phyloP scores from a whole-genome alignment of 78 protist genomes.

The Thecamonas trahens region DNA sequence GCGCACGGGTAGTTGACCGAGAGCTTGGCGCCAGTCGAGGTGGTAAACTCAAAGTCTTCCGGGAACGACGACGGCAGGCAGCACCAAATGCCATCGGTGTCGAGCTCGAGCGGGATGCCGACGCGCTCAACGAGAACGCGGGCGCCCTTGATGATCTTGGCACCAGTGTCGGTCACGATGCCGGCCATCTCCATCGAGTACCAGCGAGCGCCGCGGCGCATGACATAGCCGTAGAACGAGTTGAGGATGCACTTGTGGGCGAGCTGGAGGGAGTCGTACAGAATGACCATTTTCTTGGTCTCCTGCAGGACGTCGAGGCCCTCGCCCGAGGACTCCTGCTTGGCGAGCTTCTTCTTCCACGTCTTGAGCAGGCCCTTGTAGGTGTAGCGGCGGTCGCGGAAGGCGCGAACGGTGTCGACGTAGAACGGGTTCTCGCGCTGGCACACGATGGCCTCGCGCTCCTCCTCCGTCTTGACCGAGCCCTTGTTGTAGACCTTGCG shows the following conservation, averaged over 20 bases:
- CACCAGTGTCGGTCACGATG: constrained; percentile 94
- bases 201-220: constrained; percentile 98
- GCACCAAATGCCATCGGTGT: constrained; percentile 99
- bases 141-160: constrained; percentile 74
- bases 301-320: constrained; percentile 8
- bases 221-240: constrained; percentile 99
- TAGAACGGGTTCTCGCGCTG: constrained; percentile 98
- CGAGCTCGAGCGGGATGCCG: constrained; percentile 97
- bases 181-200: constrained; percentile 99
- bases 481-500: constrained; percentile 52
- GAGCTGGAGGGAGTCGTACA: constrained; percentile 98
- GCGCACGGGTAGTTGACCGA: constrained; percentile 77
- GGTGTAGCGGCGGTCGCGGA: constrained; percentile 91
- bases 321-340: not conserved
- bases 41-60: constrained; percentile 57
- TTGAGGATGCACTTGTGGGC: constrained; percentile 99
- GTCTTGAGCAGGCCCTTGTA: constrained; percentile 77
- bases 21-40: constrained; percentile 2
- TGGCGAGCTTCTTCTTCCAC: constrained; percentile 48
- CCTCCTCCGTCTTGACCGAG: constrained; percentile 19
- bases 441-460: constrained; percentile 76
- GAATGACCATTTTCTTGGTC: constrained; percentile 48
- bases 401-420: constrained; percentile 89
- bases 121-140: constrained; percentile 76
- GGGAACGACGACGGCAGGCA: constrained; percentile 93